A percentile compares a stretch with the other conserved stretches of the same genome.
phyloP scores from a whole-genome alignment of 2,329 filamentous ascomycete genomes.

The Apiospora hydei region DNA sequence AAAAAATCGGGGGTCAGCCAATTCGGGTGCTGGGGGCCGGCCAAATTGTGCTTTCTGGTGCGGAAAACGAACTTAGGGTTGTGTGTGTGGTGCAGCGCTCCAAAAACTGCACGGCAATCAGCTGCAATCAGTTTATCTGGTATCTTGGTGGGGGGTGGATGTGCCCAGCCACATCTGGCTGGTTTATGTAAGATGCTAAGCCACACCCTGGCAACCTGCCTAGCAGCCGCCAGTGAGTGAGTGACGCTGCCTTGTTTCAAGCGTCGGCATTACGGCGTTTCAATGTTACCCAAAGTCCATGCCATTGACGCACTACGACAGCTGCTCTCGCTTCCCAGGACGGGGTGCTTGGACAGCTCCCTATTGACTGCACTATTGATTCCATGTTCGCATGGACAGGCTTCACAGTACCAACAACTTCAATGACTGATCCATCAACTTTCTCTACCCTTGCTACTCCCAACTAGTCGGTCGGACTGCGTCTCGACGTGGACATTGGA shows the following conservation, averaged over 20 bases:
- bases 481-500: slow-evolving; percentile 14
- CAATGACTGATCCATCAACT: slow-evolving; percentile 6
- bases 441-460: neutral
- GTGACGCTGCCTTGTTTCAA: neutral
- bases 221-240: too few species aligned
- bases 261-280: slow-evolving; percentile 2
- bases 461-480: neutral
- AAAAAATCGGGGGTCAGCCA: slow-evolving; percentile 23
- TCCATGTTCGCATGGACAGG: neutral
- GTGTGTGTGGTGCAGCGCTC: slow-evolving; percentile 14
- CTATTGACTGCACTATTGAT: slow-evolving; percentile 11
- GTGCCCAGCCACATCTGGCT: neutral
- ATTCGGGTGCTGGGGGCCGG: slow-evolving; percentile 20
- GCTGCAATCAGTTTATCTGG: slow-evolving; percentile 10
- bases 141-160: neutral
- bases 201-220: neutral
- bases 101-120: neutral
- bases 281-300: slow-evolving; percentile 4
- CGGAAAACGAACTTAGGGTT: slow-evolving; percentile 21
- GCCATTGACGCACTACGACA: neutral
- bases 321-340: neutral
- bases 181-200: neutral
- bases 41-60: slow-evolving; percentile 20
- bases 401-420: neutral
- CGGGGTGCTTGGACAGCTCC: neutral